Evolutionary conservation across 1,284 basidiomycete species (phyloP), one percentile per base, ranked within the genome.

Genomic region (Ganoderma boninense): DNA sequence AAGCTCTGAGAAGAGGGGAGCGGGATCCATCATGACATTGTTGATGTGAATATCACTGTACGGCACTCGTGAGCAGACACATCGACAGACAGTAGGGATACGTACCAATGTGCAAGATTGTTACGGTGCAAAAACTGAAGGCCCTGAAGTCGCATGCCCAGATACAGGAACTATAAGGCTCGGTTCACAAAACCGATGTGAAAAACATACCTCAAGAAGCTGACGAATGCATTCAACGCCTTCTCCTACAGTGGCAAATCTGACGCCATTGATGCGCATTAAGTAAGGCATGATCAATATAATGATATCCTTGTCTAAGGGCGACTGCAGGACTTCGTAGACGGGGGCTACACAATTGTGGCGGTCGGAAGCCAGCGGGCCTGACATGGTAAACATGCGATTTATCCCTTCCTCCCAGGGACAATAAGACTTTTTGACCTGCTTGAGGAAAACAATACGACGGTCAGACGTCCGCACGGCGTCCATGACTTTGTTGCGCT

Each of bases 1-100:
- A 1, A 66, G 71, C 16, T 79, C 62, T 6, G 75, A 72, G 67
- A 77, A 78, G 56, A 82, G 64, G n/a, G 70, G 62, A 14, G 67
- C 60, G 0, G 80, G 75, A 60, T 83, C 81, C 70, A 84, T 77
- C 80, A 85, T 80, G 54, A 84, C 73, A 64, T 87, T 84, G 0
- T 86, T 87, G 38, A 26, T 26, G 49, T 52, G 32, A 20, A 10
- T 49, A 0, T 43, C 32, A 16, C 6, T 52, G 4, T 11, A 23
- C 49, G 23, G n/a, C n/a, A 7, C 5, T 52, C 49, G 13, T 52
- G 49, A 26, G 46, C 13, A 13, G 11, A 26, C 23, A 1, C 23
- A 46, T n/a, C 18, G 46, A n/a, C n/a, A 2, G 38, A 6, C 23
- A 16, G 14, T 20, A 49, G 4, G 14, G 7, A 0, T 1, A 10